Conservation (phyloP, 805 yeast species). For the Komagataella pseudopastoris region DNA sequence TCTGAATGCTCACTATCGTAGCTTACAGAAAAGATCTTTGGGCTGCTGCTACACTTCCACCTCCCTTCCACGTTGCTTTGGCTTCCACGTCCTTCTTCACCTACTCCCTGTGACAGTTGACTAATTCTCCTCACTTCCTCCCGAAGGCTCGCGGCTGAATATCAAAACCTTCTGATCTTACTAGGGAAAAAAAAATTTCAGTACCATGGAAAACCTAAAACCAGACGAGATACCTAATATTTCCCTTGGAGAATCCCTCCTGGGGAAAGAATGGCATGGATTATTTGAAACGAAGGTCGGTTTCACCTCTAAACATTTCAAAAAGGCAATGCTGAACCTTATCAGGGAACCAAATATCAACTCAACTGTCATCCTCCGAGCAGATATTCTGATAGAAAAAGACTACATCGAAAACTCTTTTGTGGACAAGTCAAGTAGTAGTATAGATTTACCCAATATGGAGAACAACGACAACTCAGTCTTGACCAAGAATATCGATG, state of each 20-base stretch:
- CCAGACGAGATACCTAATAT: neutral
- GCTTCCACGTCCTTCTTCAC: no score
- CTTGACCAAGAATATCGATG: conserved; percentile 20
- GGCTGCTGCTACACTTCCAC: neutral
- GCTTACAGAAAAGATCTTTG: no score
- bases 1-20: no score
- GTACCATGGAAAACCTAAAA: neutral
- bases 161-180: neutral
- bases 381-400: conserved; percentile 57
- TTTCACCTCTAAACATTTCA: conserved; percentile 45
- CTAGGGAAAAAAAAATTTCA: neutral
- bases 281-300: conserved; percentile 34
- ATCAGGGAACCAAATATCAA: conserved; percentile 80
- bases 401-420: conserved; percentile 15
- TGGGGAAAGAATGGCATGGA: conserved; percentile 56
- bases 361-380: conserved; percentile 81
- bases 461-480: conserved; percentile 5
- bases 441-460: conserved; percentile 6
- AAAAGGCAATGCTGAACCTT: conserved; percentile 64
- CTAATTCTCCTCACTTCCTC: neutral
- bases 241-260: conserved; percentile 17
- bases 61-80: neutral
- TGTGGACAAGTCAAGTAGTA: conserved; percentile 4
- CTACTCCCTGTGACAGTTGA: neutral
- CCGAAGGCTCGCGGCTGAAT: neutral